Base-by-base conservation (phyloP, 176 grass and related monocot genomes). In the Dactylis glomerata region DNA sequence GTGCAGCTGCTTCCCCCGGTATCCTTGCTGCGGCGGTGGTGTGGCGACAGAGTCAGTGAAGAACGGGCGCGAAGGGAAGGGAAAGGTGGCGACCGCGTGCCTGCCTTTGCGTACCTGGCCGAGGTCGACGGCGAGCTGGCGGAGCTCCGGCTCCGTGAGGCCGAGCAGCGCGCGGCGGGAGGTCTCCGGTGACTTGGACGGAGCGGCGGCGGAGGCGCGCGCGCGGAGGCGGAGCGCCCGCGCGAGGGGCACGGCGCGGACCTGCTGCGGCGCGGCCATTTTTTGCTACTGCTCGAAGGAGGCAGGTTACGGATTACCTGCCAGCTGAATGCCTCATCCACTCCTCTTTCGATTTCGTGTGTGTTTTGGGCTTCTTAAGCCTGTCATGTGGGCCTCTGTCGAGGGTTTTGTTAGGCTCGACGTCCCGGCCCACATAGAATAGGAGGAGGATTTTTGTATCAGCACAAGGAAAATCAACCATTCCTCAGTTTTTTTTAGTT, bases 1-100 rank as follows among this genome's bases (percentile, higher is more conserved):
- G 82, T 95, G 93, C 40, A 98, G 89, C 83, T 95, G 96, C 83
- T 93, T 95, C 11, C 96, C 96, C 45, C 96, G 79, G 78, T 98
- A 98, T 32, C 93, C 93, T 95, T 95, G 72, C 96, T 98, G 86
- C 49, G 58, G 31, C 10, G n/a, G n/a, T n/a, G n/a, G 68, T 7
- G 28, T 42, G 20, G 22, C 0, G 12, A 27, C n/a, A 0, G 69
- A 46, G 23, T 44, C 36, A 27, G 76, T 6, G 15, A 11, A 55
- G 6, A n/a, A n/a, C 56, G 8, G 10, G 5, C 30, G 23, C 28
- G 23, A 75, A 62, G 40, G 4, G 1, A 8, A 30, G n/a, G 70
- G 6, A 81, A 78, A 44, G 37, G 20, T 10, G 32, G 50, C 33
- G 42, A n/a, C n/a, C n/a, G n/a, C n/a, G n/a, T n/a, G n/a, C 49